These are phyloP conservation scores for Rosa lucieae DNA, from an alignment of 306 rosid genomes.

Conservation along the genomic window DNA sequence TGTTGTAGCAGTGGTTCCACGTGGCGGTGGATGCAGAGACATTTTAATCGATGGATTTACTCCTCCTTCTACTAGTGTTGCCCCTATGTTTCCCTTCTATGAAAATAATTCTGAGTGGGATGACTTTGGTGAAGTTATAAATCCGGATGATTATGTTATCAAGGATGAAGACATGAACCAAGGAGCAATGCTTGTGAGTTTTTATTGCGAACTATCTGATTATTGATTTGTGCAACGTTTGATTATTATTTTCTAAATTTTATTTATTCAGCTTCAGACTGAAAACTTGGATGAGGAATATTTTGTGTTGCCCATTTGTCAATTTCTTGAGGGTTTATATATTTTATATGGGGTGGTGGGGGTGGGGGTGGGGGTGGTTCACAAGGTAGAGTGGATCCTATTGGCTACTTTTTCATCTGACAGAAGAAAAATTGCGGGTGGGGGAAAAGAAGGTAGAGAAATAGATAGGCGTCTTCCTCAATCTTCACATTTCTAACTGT, in stretches of 20 bases:
- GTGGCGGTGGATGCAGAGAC: conserved; percentile 57
- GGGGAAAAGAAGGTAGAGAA: too few species aligned
- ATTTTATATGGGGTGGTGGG: too few species aligned
- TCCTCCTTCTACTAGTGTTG: conserved; percentile 78
- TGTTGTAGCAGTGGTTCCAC: conserved; percentile 51
- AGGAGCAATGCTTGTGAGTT: conserved; percentile 58
- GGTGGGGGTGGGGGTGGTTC: too few species aligned
- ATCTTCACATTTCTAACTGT: background rate
- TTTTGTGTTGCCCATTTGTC: background rate
- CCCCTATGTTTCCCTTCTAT: conserved; percentile 86
- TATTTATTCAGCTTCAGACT: background rate
- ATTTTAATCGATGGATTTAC: conserved; percentile 84
- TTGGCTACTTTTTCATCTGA: too few species aligned
- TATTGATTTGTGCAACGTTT: background rate
- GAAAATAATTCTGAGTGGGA: conserved; percentile 86
- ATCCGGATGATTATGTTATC: conserved; percentile 97
- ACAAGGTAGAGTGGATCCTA: too few species aligned
- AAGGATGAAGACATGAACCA: conserved; percentile 94
- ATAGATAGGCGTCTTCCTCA: background rate
- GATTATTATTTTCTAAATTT: background rate
- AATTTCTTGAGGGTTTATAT: background rate
- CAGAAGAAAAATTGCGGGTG: too few species aligned
- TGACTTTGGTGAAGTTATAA: conserved; percentile 95
- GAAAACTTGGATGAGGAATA: background rate
- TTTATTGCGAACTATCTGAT: conserved; percentile 22